Evolutionary conservation across 2,329 filamentous ascomycete genomes (phyloP).

Genomic region (Cytospora schulzeri): DNA sequence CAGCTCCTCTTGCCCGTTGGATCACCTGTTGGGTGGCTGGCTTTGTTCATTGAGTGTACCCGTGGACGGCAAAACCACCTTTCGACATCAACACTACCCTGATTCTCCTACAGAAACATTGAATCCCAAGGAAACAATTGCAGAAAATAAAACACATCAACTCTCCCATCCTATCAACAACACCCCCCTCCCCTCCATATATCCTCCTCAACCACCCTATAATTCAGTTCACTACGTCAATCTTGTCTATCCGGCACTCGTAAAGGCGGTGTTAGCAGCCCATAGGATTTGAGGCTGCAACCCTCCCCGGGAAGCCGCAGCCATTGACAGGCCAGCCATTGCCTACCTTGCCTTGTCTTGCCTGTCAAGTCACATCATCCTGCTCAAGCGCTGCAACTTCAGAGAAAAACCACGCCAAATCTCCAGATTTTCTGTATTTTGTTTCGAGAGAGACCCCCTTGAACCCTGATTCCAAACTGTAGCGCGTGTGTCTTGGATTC

Average conservation of each 20-base stretch:
- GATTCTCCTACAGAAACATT: too few relatives aligned
- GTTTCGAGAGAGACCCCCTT: constrained; percentile 14
- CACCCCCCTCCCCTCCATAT: too few relatives aligned
- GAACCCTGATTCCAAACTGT: constrained; percentile 7
- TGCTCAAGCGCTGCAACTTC: constrained; percentile 15
- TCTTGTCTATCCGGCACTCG: constrained; percentile 15
- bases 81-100: neutral
- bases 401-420: neutral
- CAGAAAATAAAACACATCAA: too few relatives aligned
- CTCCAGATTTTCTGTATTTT: constrained; percentile 8
- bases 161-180: too few relatives aligned
- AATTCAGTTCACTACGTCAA: constrained; percentile 10
- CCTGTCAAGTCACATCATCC: constrained; percentile 18
- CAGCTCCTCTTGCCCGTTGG: neutral
- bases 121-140: constrained; percentile 7
- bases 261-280: constrained; percentile 8
- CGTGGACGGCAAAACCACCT: too few relatives aligned
- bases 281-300: constrained; percentile 1
- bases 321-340: neutral
- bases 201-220: neutral
- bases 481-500: constrained; percentile 14
- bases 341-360: neutral
- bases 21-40: neutral
- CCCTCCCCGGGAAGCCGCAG: constrained; percentile 5
- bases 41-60: neutral